These are phyloP conservation scores for Aspergillus calidoustus DNA, from an alignment of 2,329 filamentous ascomycete genomes.

Conservation along the genomic window DNA sequence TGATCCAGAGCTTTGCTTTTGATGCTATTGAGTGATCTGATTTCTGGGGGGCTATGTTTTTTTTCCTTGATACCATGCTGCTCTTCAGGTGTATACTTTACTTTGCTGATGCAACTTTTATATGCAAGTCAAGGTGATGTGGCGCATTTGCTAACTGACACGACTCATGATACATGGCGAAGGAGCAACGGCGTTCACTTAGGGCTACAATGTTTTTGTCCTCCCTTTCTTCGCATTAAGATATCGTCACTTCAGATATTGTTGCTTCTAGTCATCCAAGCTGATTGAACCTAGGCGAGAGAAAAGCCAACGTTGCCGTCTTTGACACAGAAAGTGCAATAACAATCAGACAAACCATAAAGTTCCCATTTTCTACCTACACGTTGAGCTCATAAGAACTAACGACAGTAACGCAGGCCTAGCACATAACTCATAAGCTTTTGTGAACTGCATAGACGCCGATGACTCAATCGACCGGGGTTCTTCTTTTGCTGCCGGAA, in stretches of 20 bases:
- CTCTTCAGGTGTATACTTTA: background rate
- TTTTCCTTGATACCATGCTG: background rate
- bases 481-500: background rate
- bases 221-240: background rate
- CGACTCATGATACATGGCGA: background rate
- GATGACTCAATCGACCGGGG: background rate
- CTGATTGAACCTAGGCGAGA: background rate
- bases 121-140: too few species aligned
- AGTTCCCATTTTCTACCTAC: background rate
- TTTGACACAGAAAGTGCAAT: background rate
- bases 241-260: background rate
- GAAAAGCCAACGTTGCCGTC: background rate
- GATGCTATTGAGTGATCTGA: background rate
- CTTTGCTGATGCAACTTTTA: background rate
- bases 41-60: background rate
- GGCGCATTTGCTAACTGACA: background rate
- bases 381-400: background rate
- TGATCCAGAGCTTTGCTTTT: background rate
- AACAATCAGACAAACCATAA: background rate
- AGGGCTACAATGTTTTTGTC: background rate
- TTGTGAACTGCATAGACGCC: background rate
- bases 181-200: background rate
- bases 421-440: conserved; percentile 4
- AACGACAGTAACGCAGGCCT: conserved; percentile 6
- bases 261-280: background rate